phyloP scores from a whole-genome alignment of 441 rosid species.

The Populus hybrid region DNA sequence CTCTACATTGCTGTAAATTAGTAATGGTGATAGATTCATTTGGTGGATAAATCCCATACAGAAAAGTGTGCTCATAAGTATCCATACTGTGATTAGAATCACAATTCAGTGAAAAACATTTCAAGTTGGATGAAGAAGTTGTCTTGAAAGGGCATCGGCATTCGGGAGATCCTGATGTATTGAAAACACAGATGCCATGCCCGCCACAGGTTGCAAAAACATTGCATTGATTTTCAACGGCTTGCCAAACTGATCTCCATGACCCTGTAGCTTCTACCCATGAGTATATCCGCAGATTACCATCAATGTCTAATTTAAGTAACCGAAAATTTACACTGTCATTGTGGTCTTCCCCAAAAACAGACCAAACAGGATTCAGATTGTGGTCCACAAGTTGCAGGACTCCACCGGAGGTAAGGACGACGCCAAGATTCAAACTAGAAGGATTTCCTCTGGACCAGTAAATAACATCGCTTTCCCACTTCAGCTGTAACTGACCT shows the following conservation, averaged over 20 bases:
- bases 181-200: slow-evolving; percentile 54
- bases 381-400: slow-evolving; percentile 43
- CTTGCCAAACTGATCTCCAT: slow-evolving; percentile 89
- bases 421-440: slow-evolving; percentile 43
- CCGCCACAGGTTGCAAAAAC: slow-evolving; percentile 81
- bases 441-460: slow-evolving; percentile 51
- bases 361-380: slow-evolving; percentile 49
- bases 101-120: slow-evolving; percentile 51
- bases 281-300: slow-evolving; percentile 77
- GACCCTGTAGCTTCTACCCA: slow-evolving; percentile 43
- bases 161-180: slow-evolving; percentile 41
- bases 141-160: slow-evolving; percentile 54
- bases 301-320: slow-evolving; percentile 68
- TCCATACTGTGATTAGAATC: slow-evolving; percentile 39
- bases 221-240: slow-evolving; percentile 76
- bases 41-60: slow-evolving; percentile 67
- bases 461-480: slow-evolving; percentile 60
- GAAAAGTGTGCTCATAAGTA: slow-evolving; percentile 42
- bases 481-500: slow-evolving; percentile 57
- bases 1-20: slow-evolving; percentile 52
- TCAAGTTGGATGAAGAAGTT: slow-evolving; percentile 24
- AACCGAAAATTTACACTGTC: slow-evolving; percentile 58
- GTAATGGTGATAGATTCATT: slow-evolving; percentile 34
- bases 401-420: slow-evolving; percentile 57
- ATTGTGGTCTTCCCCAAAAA: slow-evolving; percentile 63